Conservation (phyloP, 495 filamentous ascomycete genomes). For the Pseudoneurospora amorphoporcata region DNA sequence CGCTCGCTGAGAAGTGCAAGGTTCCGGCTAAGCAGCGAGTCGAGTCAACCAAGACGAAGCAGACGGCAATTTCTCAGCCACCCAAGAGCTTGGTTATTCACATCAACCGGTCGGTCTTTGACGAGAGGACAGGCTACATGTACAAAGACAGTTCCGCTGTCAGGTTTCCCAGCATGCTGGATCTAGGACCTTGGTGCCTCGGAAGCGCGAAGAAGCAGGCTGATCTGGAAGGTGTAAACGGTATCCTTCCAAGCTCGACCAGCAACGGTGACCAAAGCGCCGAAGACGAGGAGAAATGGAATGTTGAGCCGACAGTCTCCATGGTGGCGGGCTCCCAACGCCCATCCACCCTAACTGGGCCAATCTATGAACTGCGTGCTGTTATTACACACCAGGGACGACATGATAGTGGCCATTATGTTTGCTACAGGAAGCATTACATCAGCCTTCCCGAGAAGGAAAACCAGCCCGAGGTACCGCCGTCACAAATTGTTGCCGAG, state of each 20-base stretch:
- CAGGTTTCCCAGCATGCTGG: slow-evolving; percentile 58
- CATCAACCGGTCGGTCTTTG: slow-evolving; percentile 83
- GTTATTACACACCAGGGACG: slow-evolving; percentile 82
- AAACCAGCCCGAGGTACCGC: neutral
- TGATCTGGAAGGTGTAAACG: neutral
- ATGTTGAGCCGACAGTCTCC: slow-evolving; percentile 49
- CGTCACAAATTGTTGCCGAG: neutral
- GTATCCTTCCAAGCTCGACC: neutral
- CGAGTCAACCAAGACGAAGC: slow-evolving; percentile 72
- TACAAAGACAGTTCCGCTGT: slow-evolving; percentile 77
- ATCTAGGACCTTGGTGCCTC: slow-evolving; percentile 71
- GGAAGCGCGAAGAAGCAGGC: slow-evolving; percentile 32
- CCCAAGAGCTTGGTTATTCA: slow-evolving; percentile 75
- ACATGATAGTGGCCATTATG: slow-evolving; percentile 94
- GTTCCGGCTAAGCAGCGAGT: slow-evolving; percentile 59
- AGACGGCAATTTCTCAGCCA: slow-evolving; percentile 71
- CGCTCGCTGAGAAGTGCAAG: slow-evolving; percentile 59
- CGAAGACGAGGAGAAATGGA: slow-evolving; percentile 51
- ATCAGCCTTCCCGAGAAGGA: neutral
- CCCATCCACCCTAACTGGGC: slow-evolving; percentile 35
- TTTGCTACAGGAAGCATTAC: slow-evolving; percentile 67
- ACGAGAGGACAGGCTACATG: slow-evolving; percentile 64
- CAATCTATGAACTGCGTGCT: slow-evolving; percentile 70
- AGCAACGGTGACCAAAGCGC: slow-evolving; percentile 6
- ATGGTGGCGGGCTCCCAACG: slow-evolving; percentile 50